Conservation (phyloP, 805 yeast species). For the Starmerella bacillaris region DNA sequence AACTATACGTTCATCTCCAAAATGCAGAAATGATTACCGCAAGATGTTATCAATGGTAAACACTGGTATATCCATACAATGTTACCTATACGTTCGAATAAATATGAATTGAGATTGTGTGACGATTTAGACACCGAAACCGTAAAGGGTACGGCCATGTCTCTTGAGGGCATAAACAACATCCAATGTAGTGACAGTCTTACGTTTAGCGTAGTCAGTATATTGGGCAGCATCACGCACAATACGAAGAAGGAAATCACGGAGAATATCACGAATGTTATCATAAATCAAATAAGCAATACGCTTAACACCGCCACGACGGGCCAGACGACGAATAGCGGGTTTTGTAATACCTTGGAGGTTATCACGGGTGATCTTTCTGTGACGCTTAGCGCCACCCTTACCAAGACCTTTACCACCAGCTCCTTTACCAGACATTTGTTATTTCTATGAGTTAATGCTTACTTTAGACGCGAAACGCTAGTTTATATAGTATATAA, state of each 20-base stretch:
- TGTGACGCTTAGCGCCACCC: constrained; percentile 99
- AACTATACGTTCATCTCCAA: too few species aligned
- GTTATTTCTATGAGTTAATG: constrained; percentile 14
- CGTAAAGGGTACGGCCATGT: constrained; percentile 99
- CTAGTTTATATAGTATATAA: constrained; percentile 10
- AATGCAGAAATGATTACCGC: too few species aligned
- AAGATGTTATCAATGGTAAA: too few species aligned
- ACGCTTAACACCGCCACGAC: constrained; percentile 99
- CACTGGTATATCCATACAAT: too few species aligned
- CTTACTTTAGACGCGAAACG: background rate
- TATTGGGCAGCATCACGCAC: constrained; percentile 98
- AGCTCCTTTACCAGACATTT: constrained; percentile 98
- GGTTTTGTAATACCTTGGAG: constrained; percentile 99
- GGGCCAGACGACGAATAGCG: constrained; percentile 98
- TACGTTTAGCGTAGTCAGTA: constrained; percentile 99
- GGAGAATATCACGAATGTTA: constrained; percentile 93
- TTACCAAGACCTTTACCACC: constrained; percentile 99
- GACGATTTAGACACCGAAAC: constrained; percentile 91
- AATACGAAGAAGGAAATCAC: constrained; percentile 89
- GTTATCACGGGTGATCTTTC: constrained; percentile 98
- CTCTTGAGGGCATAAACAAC: constrained; percentile 98
- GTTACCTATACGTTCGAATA: background rate
- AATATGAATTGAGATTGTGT: background rate
- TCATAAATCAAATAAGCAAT: constrained; percentile 96
- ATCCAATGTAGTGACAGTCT: constrained; percentile 96